Conservation (phyloP, 169 alveolate species). For the Plasmodium malariae region DNA sequence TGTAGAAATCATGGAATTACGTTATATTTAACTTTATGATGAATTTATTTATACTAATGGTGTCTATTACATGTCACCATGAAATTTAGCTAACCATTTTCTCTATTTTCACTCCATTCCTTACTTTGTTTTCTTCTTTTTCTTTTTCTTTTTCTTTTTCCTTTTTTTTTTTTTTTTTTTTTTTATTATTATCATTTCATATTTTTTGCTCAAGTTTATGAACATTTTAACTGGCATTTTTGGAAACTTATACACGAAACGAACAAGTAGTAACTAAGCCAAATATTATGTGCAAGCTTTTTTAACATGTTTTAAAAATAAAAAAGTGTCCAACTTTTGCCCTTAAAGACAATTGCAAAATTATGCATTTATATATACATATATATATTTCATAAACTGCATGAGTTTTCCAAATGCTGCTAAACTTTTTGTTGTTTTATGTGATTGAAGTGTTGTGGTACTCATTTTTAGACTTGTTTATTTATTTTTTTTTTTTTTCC, state of each 20-base stretch:
- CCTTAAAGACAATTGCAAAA: not conserved
- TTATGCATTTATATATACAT: not conserved
- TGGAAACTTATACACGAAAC: too few species aligned
- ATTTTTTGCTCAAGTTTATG: not conserved
- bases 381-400: not conserved
- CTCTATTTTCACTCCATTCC: not conserved
- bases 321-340: too few species aligned
- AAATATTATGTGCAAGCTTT: too few species aligned
- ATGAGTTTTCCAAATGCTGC: not conserved
- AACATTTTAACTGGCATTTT: too few species aligned
- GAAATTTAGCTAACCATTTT: not conserved
- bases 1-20: conserved; percentile 9
- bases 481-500: too few species aligned
- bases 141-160: conserved; percentile 8
- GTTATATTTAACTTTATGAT: not conserved
- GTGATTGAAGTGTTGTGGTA: not conserved
- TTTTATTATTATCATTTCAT: too few species aligned
- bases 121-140: not conserved
- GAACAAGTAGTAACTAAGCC: too few species aligned
- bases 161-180: too few species aligned
- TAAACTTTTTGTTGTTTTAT: not conserved
- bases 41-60: not conserved
- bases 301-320: too few species aligned
- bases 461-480: not conserved
- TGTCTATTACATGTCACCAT: not conserved